A percentile compares a stretch with the other conserved stretches of the same genome.
Evolutionary conservation across 768 basidiomycete genomes (phyloP).

Genomic region (Phanerodontia chrysosporium): DNA sequence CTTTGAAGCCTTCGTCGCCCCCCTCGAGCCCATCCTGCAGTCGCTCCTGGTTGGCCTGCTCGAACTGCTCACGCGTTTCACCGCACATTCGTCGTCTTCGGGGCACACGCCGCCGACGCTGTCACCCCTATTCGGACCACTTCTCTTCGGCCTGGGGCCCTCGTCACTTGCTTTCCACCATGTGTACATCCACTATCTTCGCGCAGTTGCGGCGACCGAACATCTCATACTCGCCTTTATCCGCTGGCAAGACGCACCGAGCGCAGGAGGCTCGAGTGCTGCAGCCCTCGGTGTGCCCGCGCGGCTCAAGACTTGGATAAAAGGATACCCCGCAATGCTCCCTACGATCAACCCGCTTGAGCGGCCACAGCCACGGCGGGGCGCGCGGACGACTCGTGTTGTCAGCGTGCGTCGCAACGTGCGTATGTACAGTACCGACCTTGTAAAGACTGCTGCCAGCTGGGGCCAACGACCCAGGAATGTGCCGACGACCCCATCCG

Average conservation of each 20-base stretch:
- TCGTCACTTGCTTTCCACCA: constrained; percentile 48
- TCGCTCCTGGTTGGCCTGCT: constrained; percentile 66
- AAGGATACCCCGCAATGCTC: constrained; percentile 82
- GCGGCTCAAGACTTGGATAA: constrained; percentile 88
- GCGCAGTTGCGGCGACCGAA: constrained; percentile 83
- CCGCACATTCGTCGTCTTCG: constrained; percentile 77
- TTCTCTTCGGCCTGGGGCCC: constrained; percentile 78
- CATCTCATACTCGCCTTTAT: constrained; percentile 91
- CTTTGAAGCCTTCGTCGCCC: constrained; percentile 64
- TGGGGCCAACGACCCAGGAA: constrained; percentile 40
- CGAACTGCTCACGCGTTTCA: constrained; percentile 75
- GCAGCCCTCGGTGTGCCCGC: constrained; percentile 65
- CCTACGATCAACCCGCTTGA: constrained; percentile 51
- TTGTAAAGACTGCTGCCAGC: constrained; percentile 60
- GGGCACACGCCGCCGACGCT: constrained; percentile 91
- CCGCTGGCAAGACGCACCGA: constrained; percentile 63
- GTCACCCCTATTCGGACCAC: constrained; percentile 83
- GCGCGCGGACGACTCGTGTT: constrained; percentile 73
- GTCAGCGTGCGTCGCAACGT: constrained; percentile 77
- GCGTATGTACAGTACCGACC: constrained; percentile 81
- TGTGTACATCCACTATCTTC: constrained; percentile 69
- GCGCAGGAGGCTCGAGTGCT: constrained; percentile 41
- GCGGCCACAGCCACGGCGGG: constrained; percentile 64
- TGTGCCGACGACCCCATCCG: constrained; percentile 24
- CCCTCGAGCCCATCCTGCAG: constrained; percentile 49